Conservation (phyloP, 257 asterid genomes). For the Nicotiana noctiflora region DNA sequence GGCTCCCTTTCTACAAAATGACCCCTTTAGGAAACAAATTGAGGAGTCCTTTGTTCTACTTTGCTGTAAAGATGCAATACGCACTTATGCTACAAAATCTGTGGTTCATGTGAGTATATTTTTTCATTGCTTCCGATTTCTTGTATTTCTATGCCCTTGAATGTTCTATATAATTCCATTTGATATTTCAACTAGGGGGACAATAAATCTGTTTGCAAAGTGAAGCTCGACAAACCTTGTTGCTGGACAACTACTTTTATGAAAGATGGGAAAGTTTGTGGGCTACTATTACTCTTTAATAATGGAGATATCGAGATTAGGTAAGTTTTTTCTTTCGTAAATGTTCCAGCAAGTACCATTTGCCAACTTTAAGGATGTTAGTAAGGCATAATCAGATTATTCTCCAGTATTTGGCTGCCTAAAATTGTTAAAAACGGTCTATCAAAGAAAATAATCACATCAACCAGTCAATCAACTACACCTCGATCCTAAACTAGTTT, state of each 20-base stretch:
- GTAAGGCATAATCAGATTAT: background rate
- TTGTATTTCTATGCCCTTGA: slow-evolving; percentile 11
- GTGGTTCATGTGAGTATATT: slow-evolving; percentile 49
- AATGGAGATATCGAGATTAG: slow-evolving; percentile 81
- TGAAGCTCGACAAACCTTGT: slow-evolving; percentile 67
- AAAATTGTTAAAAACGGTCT: background rate
- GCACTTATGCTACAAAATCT: slow-evolving; percentile 49
- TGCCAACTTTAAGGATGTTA: background rate
- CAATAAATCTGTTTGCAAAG: slow-evolving; percentile 48
- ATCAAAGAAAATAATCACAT: background rate
- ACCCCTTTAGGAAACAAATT: slow-evolving; percentile 24
- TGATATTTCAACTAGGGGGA: slow-evolving; percentile 48
- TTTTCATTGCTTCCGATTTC: slow-evolving; percentile 7
- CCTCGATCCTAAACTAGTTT: background rate
- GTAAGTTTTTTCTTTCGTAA: slow-evolving; percentile 30
- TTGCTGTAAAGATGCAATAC: slow-evolving; percentile 59
- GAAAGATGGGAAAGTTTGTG: slow-evolving; percentile 45
- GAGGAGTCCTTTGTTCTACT: slow-evolving; percentile 50
- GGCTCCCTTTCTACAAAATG: slow-evolving; percentile 29
- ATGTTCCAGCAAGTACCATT: background rate
- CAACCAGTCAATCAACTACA: background rate
- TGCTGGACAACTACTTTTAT: slow-evolving; percentile 59
- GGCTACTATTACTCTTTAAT: slow-evolving; percentile 54
- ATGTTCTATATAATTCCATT: slow-evolving; percentile 8
- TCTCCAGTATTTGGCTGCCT: slow-evolving; percentile 3